Evolutionary conservation across 2,329 filamentous ascomycete species (phyloP).

Genomic region (Ampelomyces quisqualis): DNA sequence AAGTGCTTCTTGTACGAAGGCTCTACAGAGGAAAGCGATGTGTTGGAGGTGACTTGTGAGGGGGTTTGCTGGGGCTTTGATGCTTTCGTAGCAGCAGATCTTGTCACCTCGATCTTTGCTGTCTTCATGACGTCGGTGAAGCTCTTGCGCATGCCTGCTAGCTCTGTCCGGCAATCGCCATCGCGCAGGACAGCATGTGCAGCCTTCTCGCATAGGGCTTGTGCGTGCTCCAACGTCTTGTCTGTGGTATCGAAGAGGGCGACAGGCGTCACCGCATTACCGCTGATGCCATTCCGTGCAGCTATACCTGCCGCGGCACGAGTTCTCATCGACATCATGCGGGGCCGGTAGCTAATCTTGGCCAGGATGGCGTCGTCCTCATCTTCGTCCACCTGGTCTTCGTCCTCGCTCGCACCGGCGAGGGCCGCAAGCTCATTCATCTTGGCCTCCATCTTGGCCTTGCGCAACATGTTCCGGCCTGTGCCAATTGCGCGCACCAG

Average conservation of each 20-base stretch:
- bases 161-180: conserved; percentile 77
- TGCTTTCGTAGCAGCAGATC: conserved; percentile 21
- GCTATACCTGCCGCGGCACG: conserved; percentile 21
- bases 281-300: conserved; percentile 7
- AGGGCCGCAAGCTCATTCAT: conserved; percentile 54
- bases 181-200: conserved; percentile 88
- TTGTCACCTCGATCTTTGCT: conserved; percentile 49
- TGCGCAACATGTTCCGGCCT: conserved; percentile 80
- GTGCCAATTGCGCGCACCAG: conserved; percentile 79
- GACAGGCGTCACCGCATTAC: conserved; percentile 18
- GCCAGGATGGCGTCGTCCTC: conserved; percentile 31
- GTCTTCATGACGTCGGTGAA: conserved; percentile 64
- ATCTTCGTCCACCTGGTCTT: conserved; percentile 23
- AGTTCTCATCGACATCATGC: conserved; percentile 36
- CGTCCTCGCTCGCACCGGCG: conserved; percentile 31
- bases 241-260: conserved; percentile 65
- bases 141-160: conserved; percentile 66
- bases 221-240: conserved; percentile 74
- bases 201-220: conserved; percentile 79
- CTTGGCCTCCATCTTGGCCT: conserved; percentile 80
- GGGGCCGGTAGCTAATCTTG: conserved; percentile 43
- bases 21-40: conserved; percentile 18
- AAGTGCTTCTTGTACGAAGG: conserved; percentile 18
- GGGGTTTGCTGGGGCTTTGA: conserved; percentile 12
- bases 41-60: conserved; percentile 20